Evolutionary conservation across 192 early-diverging fungal species (phyloP), one percentile per base, ranked within the genome.

Genomic region (Mortierella claussenii): DNA sequence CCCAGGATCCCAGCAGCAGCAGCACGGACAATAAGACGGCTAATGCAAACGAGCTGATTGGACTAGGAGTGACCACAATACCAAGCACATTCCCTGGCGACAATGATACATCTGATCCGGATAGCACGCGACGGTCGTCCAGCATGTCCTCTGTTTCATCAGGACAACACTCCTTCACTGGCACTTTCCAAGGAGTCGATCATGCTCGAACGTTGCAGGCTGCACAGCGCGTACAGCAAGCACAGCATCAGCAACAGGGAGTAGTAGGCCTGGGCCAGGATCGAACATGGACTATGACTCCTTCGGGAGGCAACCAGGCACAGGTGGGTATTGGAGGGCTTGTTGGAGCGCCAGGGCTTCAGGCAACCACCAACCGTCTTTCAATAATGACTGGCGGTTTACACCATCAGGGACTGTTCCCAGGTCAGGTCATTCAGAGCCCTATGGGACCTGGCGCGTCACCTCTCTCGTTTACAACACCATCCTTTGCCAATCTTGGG

Each of bases 71-170:
- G 5, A 51, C 66, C 13, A 68, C 55, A n/a, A 12, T 57, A 1
- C 5, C 66, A 6, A 52, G 55, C 26, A 56, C 32, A 21, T 30
- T 31, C n/a, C 15, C 40, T 6, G 42, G 48, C 42, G 55, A 68
- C 15, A 60, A 28, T 27, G 63, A 59, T 17, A 36, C 44, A 20
- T 30, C 32, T 15, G 47, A 68, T 4, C 30, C 54, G 11, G 53
- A 58, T 11, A 24, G n/a, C 20, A 50, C 26, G 8, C 55, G 30
- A 55, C 23, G 58, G 21, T 61, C 51, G 21, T 53, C 48, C 7
- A 57, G 55, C 32, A 58, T 59, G 30, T 52, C 55, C 3, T 57
- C 49, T 0, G 50, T 37, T 17, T 65, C 63, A 23, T 65, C 63
- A 20, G 53, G 63, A 27, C 51, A 43, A 18, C 63, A 65, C 18